These are phyloP conservation scores for Myxozyma monticola DNA, from an alignment of 805 yeast species.

Conservation along the genomic window DNA sequence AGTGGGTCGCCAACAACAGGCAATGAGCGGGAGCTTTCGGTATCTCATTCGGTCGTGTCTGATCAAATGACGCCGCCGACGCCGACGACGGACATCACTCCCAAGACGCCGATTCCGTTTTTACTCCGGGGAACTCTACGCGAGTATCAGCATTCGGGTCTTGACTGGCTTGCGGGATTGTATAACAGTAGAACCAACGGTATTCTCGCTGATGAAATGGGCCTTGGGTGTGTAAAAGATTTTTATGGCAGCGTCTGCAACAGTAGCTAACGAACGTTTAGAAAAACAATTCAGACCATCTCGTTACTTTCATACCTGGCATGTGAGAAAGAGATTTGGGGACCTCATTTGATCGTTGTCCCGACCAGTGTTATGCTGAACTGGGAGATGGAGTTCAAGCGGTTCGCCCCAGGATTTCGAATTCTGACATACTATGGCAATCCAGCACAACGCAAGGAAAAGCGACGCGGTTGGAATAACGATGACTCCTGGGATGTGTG, in stretches of 20 bases:
- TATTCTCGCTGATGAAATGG: slow-evolving; percentile 98
- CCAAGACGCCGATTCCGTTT: slow-evolving; percentile 63
- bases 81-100: slow-evolving; percentile 12
- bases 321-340: slow-evolving; percentile 93
- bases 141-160: slow-evolving; percentile 91
- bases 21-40: slow-evolving; percentile 11
- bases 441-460: slow-evolving; percentile 93
- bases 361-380: slow-evolving; percentile 97
- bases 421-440: slow-evolving; percentile 94
- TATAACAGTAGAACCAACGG: slow-evolving; percentile 94
- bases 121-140: slow-evolving; percentile 76
- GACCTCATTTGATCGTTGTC: slow-evolving; percentile 94
- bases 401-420: slow-evolving; percentile 97
- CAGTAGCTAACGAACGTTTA: not conserved
- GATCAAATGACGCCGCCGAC: slow-evolving; percentile 18
- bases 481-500: slow-evolving; percentile 96
- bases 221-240: slow-evolving; percentile 53
- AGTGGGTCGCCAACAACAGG: slow-evolving; percentile 10
- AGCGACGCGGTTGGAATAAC: slow-evolving; percentile 96
- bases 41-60: slow-evolving; percentile 7
- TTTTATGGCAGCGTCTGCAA: not conserved
- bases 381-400: slow-evolving; percentile 99
- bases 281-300: slow-evolving; percentile 92
- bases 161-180: slow-evolving; percentile 94
- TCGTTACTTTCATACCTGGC: slow-evolving; percentile 84